Evolutionary conservation across 2,329 filamentous ascomycete genomes (phyloP).

Genomic region (Didymella sp.): DNA sequence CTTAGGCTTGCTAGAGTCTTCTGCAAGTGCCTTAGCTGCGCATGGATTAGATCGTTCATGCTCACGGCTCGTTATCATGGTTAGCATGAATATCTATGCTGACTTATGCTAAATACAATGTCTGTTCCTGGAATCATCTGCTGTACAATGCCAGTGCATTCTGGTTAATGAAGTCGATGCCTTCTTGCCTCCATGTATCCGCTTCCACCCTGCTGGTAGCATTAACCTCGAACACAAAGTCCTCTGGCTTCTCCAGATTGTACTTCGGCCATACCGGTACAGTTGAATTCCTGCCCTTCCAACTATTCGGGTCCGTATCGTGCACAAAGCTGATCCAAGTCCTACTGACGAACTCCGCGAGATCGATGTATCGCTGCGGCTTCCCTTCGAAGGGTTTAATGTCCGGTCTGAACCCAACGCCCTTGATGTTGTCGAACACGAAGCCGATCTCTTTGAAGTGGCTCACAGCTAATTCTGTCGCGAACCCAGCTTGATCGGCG

Average conservation of each 20-base stretch:
- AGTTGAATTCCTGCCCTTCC: background rate
- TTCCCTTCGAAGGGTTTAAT: constrained; percentile 36
- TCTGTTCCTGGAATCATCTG: constrained; percentile 18
- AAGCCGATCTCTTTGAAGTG: constrained; percentile 59
- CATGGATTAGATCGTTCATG: too few species aligned
- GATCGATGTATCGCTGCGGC: constrained; percentile 39
- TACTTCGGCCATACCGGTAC: constrained; percentile 24
- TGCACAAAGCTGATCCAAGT: constrained; percentile 52
- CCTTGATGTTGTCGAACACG: constrained; percentile 52
- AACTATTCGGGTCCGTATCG: constrained; percentile 43
- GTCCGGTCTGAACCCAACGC: constrained; percentile 48
- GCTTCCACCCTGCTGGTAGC: constrained; percentile 39
- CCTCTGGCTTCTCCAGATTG: constrained; percentile 33
- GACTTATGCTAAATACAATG: too few species aligned
- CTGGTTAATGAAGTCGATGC: constrained; percentile 50
- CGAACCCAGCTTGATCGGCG: constrained; percentile 50
- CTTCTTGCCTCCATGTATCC: constrained; percentile 52
- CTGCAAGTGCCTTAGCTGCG: too few species aligned
- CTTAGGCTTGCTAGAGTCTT: too few species aligned
- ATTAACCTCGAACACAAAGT: constrained; percentile 55
- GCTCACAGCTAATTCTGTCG: constrained; percentile 51
- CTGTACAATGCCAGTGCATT: constrained; percentile 16
- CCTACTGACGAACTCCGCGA: constrained; percentile 49
- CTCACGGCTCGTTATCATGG: too few species aligned
- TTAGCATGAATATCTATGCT: too few species aligned